These are phyloP conservation scores for Globisporangium middletonii DNA, from an alignment of 352 stramenopile species.

Conservation along the genomic window DNA sequence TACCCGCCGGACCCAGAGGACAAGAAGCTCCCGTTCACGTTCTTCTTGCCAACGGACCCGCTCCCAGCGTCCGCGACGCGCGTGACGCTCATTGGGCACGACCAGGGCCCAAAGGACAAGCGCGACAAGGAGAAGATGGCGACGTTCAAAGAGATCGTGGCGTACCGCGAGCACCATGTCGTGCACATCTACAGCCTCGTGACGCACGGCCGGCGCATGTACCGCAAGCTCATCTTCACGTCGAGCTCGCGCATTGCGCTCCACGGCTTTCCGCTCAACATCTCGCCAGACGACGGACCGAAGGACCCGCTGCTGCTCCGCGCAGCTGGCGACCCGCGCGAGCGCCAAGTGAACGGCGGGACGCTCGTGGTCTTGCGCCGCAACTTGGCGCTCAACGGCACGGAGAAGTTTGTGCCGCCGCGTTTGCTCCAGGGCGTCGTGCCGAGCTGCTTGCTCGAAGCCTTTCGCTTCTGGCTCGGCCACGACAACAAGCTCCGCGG, in stretches of 20 bases:
- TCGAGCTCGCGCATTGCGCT: conserved; percentile 93
- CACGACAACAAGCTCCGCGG: conserved; percentile 93
- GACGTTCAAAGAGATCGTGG: conserved; percentile 98
- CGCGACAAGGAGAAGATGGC: conserved; percentile 66
- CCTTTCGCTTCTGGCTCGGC: conserved; percentile 97
- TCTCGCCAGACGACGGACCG: conserved; percentile 50
- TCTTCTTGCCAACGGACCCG: conserved; percentile 63
- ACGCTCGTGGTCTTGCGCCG: conserved; percentile 90
- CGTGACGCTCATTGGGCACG: conserved; percentile 58
- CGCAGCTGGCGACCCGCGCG: conserved; percentile 57
- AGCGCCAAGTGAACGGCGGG: conserved; percentile 52
- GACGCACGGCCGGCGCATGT: conserved; percentile 94
- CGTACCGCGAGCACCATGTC: conserved; percentile 87
- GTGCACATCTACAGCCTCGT: conserved; percentile 97
- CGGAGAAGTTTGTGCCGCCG: conserved; percentile 87
- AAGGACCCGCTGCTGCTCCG: conserved; percentile 57
- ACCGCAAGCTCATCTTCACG: conserved; percentile 96
- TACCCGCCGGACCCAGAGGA: conserved; percentile 73
- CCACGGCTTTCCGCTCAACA: conserved; percentile 85
- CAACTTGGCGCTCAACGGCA: conserved; percentile 57
- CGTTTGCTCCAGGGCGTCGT: conserved; percentile 93
- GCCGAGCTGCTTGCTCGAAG: conserved; percentile 92
- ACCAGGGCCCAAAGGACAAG: conserved; percentile 67
- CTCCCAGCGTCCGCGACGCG: conserved; percentile 33
- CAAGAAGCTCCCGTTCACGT: conserved; percentile 73